Evolutionary conservation across 345 rosid species (phyloP).

Genomic region (Corymbia maculata): DNA sequence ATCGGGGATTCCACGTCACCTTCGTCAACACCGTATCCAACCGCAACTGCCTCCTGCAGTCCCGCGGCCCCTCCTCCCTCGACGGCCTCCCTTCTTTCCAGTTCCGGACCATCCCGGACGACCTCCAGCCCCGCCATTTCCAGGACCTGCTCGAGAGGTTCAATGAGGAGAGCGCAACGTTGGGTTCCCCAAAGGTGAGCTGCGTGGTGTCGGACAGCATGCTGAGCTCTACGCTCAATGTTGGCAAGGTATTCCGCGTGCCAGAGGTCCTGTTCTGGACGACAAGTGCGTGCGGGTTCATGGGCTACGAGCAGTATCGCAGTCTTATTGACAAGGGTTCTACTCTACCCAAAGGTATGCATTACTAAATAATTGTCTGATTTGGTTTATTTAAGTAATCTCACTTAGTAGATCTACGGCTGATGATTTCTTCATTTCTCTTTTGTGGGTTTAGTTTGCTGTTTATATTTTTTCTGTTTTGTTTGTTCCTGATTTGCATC

Average conservation of each 20-base stretch:
- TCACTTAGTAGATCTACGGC: neutral
- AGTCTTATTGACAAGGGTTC: neutral
- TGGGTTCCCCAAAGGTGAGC: neutral
- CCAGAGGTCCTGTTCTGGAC: neutral
- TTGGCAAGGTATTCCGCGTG: neutral
- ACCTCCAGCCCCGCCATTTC: neutral
- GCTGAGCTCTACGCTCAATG: neutral
- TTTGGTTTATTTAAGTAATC: neutral
- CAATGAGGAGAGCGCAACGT: neutral
- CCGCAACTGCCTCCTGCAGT: neutral
- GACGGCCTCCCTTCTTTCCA: neutral
- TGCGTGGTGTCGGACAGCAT: neutral
- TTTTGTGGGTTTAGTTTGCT: neutral
- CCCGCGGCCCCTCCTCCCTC: neutral
- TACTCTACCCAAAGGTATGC: neutral
- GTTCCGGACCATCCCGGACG: neutral
- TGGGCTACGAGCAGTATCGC: neutral
- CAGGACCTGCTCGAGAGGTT: neutral
- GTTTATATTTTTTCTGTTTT: neutral
- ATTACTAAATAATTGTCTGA: neutral
- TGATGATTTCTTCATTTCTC: neutral
- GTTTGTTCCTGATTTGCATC: neutral
- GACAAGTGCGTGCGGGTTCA: neutral
- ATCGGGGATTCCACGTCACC: slow-evolving; percentile 1
- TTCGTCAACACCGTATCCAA: slow-evolving; percentile 2